Evolutionary conservation across 768 basidiomycete genomes (phyloP).

Genomic region (Mycena albidolilacea): DNA sequence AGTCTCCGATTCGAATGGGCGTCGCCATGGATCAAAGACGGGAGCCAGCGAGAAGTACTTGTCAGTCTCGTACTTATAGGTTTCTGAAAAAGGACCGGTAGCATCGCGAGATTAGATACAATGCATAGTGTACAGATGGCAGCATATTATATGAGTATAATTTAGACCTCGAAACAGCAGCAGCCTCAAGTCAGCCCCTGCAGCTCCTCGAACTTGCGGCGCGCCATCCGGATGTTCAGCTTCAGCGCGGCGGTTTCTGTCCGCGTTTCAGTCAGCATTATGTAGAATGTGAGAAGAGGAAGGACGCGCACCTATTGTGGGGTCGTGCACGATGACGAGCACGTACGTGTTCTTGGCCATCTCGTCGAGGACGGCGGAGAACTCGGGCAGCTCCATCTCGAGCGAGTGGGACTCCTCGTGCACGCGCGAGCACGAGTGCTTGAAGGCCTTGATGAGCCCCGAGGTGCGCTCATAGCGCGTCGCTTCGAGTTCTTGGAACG

Average conservation of each 20-base stretch:
- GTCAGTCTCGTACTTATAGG: too few species aligned
- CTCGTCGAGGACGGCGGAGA: conserved; percentile 92
- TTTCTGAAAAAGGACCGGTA: too few species aligned
- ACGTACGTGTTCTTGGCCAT: conserved; percentile 96
- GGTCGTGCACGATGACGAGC: conserved; percentile 90
- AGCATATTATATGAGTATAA: too few species aligned
- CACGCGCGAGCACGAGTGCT: conserved; percentile 89
- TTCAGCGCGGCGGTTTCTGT: conserved; percentile 90
- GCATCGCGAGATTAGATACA: too few species aligned
- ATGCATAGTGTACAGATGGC: too few species aligned
- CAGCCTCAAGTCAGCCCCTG: conserved; percentile 60
- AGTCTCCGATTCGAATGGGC: too few species aligned
- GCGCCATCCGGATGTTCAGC: conserved; percentile 89
- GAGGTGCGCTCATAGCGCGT: conserved; percentile 90
- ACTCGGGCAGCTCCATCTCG: conserved; percentile 88
- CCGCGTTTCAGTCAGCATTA: neutral
- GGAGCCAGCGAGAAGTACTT: too few species aligned
- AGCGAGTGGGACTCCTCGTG: conserved; percentile 89
- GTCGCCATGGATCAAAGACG: too few species aligned
- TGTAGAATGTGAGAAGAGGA: conserved; percentile 14
- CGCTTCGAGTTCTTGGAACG: conserved; percentile 66
- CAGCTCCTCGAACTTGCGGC: conserved; percentile 91
- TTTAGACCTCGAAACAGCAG: too few species aligned
- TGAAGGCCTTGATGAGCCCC: conserved; percentile 96
- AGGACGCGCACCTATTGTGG: conserved; percentile 80